Evolutionary conservation across 2,329 filamentous ascomycete genomes (phyloP), one percentile per base, ranked within the genome.

Genomic region (Ceratocystis albifundus): DNA sequence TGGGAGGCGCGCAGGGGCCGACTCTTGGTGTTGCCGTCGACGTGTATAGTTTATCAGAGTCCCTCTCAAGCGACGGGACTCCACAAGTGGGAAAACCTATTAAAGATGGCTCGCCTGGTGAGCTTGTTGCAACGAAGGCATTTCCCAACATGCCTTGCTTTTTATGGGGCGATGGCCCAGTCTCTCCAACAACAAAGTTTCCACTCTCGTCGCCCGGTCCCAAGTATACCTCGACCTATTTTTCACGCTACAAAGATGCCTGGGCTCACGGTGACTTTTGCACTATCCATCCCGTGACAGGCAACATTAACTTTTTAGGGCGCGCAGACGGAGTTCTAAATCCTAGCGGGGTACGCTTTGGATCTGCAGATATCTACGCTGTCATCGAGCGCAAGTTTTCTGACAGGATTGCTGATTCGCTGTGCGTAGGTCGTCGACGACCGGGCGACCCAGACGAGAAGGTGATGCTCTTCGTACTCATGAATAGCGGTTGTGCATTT

Each of bases 261-360:
- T 94, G 89, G 90, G 88, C 88, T 0, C 90, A 94, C 69, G 89
- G 89, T 25, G 90, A 94, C 72, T 93, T 92, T 73, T 85, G 89
- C 71, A 80, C 82, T 45, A 77, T 88, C 15, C 84, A 93, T 71
- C 88, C 88, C 0, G 70, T 76, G 3, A 92, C 88, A 0, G 82
- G 84, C 5, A 81, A 84, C 59, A 73, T 90, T 4, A 73, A 82
- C 12, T 86, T 92, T 70, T 80, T 89, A 0, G 88, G 88, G 0
- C 80, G 88, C 1, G 87, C 84, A 1, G 89, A 94, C 71, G 89
- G 89, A 12, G 89, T 94, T 1, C 76, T 94, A 64, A 94, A 94
- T 72, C 89, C 89, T 0, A 85, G 82, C 5, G 89, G 89, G 0
- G 85, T 94, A 10, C 80, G 89, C 0, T 95, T 94, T 71, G 90